Evolutionary conservation across 2,329 filamentous ascomycete genomes (phyloP).

Genomic region (Talaromyces sp.): DNA sequence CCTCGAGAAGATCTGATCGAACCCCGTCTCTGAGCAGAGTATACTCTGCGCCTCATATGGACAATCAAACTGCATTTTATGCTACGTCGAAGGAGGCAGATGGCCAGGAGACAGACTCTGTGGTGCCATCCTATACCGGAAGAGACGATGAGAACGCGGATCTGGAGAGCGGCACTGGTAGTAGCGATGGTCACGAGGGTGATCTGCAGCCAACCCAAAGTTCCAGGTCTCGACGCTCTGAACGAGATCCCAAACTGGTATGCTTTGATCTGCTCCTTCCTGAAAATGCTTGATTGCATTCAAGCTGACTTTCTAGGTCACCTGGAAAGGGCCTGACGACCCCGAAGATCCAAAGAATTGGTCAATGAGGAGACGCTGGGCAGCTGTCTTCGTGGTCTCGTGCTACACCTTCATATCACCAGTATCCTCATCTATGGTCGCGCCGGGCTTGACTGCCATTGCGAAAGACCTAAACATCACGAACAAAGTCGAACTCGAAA

Average conservation of each 20-base stretch:
- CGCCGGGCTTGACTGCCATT: constrained; percentile 52
- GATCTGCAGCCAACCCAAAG: constrained; percentile 6
- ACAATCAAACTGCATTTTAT: constrained; percentile 15
- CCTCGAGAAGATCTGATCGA: constrained; percentile 5
- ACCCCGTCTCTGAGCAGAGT: constrained; percentile 7
- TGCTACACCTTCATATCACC: constrained; percentile 61
- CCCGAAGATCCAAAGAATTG: constrained; percentile 53
- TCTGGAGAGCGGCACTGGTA: constrained; percentile 7
- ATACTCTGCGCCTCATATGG: constrained; percentile 15
- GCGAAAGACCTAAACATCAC: constrained; percentile 53
- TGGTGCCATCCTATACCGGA: not conserved
- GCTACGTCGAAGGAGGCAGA: constrained; percentile 1
- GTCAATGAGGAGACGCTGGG: constrained; percentile 56
- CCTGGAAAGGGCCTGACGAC: constrained; percentile 54
- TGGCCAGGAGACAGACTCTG: not conserved
- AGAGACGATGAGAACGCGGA: constrained; percentile 7
- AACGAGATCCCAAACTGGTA: constrained; percentile 14
- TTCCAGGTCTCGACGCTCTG: constrained; percentile 12
- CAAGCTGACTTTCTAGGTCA: constrained; percentile 28
- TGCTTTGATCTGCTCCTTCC: not conserved
- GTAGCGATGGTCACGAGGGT: not conserved
- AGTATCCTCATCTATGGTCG: constrained; percentile 60
- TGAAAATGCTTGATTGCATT: not conserved
- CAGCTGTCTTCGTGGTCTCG: constrained; percentile 53
- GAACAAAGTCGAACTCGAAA: constrained; percentile 42